Evolutionary conservation across 306 rosid species (phyloP).

Genomic region (Phaseolus lunatus): DNA sequence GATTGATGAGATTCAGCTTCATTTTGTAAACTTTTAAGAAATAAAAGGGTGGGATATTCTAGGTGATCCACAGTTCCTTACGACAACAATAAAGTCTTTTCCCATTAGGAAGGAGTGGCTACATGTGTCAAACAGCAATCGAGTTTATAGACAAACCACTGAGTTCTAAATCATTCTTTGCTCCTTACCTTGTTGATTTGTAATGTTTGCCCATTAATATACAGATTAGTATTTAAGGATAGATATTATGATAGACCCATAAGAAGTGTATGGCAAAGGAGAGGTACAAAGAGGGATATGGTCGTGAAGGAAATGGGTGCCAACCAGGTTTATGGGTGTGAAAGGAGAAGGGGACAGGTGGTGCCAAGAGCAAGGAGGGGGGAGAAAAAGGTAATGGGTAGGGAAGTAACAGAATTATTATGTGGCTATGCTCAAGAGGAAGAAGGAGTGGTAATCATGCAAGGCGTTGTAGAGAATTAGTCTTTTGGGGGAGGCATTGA

Average conservation of each 20-base stretch:
- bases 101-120: background rate
- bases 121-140: background rate
- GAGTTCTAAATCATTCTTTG: background rate
- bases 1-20: background rate
- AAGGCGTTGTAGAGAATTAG: background rate
- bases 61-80: background rate
- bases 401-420: background rate
- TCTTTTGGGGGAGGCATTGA: background rate
- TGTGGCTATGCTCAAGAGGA: background rate
- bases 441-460: background rate
- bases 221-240: background rate
- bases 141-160: background rate
- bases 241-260: background rate
- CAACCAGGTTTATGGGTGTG: background rate
- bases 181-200: background rate
- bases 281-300: background rate
- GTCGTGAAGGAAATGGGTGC: background rate
- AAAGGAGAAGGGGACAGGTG: background rate
- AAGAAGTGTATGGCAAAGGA: background rate
- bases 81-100: background rate
- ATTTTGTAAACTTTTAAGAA: background rate
- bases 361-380: background rate
- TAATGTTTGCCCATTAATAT: conserved; percentile 1
- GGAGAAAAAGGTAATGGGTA: background rate
- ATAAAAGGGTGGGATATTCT: background rate